Evolutionary conservation across 2,329 filamentous ascomycete species (phyloP).

Genomic region (Metarhizium brunneum): DNA sequence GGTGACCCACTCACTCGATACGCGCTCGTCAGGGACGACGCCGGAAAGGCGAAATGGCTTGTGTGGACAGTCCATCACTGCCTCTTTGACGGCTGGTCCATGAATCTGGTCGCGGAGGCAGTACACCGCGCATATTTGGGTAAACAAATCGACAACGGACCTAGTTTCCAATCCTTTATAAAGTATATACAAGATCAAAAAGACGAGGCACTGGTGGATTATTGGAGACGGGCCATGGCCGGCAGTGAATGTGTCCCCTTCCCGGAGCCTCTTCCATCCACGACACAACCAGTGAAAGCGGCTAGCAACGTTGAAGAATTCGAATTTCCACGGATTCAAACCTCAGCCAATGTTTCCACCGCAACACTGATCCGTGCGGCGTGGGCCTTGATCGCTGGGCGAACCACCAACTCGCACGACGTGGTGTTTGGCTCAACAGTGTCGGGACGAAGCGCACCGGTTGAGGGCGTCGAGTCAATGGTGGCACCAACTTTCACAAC

Average conservation of each 20-base stretch:
- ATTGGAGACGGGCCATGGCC: conserved; percentile 32
- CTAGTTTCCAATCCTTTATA: background rate
- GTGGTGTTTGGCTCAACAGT: conserved; percentile 33
- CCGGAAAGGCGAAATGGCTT: conserved; percentile 28
- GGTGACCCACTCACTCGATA: conserved; percentile 32
- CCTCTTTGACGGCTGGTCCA: conserved; percentile 37
- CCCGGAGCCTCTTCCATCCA: conserved; percentile 29
- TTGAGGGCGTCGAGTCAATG: conserved; percentile 13
- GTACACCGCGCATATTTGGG: too few relatives aligned
- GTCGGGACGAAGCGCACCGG: conserved; percentile 24
- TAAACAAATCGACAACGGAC: background rate
- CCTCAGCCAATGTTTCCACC: conserved; percentile 20
- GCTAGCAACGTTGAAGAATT: too few relatives aligned
- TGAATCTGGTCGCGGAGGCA: conserved; percentile 26
- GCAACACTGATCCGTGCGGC: conserved; percentile 26
- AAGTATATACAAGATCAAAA: too few relatives aligned
- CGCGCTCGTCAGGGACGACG: conserved; percentile 23
- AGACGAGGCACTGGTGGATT: conserved; percentile 22
- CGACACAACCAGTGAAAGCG: conserved; percentile 28
- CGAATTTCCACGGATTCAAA: conserved; percentile 27
- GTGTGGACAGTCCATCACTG: conserved; percentile 34
- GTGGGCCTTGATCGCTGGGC: conserved; percentile 37
- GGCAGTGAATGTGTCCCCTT: conserved; percentile 26
- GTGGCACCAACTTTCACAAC: conserved; percentile 28
- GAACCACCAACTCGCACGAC: conserved; percentile 32